Evolutionary conservation across 176 grass and related monocot species (phyloP).

Genomic region (Hordeum marinum): DNA sequence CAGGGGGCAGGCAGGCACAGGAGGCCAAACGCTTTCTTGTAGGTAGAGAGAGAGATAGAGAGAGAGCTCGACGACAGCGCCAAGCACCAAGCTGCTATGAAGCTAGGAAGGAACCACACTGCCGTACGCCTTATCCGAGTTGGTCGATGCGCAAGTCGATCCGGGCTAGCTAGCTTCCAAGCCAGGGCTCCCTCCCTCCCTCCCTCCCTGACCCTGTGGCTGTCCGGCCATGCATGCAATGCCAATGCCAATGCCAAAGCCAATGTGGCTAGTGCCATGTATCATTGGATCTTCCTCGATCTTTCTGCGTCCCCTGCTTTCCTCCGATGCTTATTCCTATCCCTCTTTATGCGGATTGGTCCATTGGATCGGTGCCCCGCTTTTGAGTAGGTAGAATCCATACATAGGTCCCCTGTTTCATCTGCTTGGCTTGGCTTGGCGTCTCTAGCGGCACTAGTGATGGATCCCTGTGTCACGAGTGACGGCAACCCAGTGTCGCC

Average conservation of each 20-base stretch:
- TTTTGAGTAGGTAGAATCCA: conserved; percentile 28
- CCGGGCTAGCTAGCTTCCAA: background rate
- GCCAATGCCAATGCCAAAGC: background rate
- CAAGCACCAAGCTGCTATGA: conserved; percentile 3
- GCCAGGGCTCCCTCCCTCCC: background rate
- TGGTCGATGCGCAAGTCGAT: background rate
- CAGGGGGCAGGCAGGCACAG: background rate
- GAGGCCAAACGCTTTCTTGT: conserved; percentile 16
- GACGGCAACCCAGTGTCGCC: conserved; percentile 12
- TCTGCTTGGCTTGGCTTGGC: background rate
- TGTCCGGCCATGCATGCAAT: background rate
- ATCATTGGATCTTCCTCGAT: background rate
- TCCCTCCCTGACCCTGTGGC: background rate
- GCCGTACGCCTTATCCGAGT: conserved; percentile 16
- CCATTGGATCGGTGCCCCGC: background rate
- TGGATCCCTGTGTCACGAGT: conserved; percentile 27
- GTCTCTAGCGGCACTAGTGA: background rate
- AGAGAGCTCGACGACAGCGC: conserved; percentile 4
- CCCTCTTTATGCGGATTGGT: background rate
- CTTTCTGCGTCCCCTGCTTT: background rate
- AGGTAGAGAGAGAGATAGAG: background rate
- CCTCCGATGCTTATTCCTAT: conserved; percentile 10
- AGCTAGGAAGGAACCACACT: background rate
- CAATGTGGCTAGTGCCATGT: conserved; percentile 20
- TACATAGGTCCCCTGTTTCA: conserved; percentile 36